A percentile compares a stretch with the other conserved stretches of the same genome.
Evolutionary conservation across 352 stramenopile genomes (phyloP).

Genomic region (Phytophthora sp.): DNA sequence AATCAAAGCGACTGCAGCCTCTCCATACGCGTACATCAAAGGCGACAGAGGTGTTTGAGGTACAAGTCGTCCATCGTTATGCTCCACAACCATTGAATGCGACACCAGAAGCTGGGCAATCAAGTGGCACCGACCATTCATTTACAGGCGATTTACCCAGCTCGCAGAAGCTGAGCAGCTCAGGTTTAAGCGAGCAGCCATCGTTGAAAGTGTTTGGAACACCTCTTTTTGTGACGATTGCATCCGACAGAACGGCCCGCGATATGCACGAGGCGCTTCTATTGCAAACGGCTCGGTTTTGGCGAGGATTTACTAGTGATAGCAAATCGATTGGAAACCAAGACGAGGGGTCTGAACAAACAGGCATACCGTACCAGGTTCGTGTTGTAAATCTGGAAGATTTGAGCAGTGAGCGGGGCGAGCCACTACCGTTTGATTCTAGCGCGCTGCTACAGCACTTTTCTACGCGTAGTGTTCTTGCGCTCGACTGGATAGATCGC

Average conservation of each 20-base stretch:
- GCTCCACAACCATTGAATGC: constrained; percentile 3
- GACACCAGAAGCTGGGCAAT: constrained; percentile 13
- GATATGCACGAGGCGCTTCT: constrained; percentile 76
- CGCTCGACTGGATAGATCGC: constrained; percentile 68
- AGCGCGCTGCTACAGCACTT: constrained; percentile 76
- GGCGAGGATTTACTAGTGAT: constrained; percentile 19
- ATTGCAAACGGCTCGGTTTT: constrained; percentile 70
- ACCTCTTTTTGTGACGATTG: constrained; percentile 79
- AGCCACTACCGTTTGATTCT: constrained; percentile 49
- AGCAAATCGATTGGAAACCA: not conserved
- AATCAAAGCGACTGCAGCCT: constrained; percentile 51
- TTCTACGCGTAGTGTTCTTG: constrained; percentile 75
- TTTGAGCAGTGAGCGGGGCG: constrained; percentile 41
- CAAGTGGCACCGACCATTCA: constrained; percentile 21
- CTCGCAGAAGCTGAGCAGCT: constrained; percentile 19
- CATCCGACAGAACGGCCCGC: constrained; percentile 61
- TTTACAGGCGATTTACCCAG: constrained; percentile 19
- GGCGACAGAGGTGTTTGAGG: constrained; percentile 72
- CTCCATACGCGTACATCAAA: constrained; percentile 47
- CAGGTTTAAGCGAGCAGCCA: constrained; percentile 5
- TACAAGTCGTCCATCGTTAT: constrained; percentile 76
- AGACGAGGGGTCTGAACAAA: not conserved
- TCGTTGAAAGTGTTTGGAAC: constrained; percentile 65
- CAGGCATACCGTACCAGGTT: constrained; percentile 54
- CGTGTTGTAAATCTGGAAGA: constrained; percentile 71